phyloP scores from a whole-genome alignment of 2,329 filamentous ascomycete genomes.

The Colletotrichum lindemuthianum region DNA sequence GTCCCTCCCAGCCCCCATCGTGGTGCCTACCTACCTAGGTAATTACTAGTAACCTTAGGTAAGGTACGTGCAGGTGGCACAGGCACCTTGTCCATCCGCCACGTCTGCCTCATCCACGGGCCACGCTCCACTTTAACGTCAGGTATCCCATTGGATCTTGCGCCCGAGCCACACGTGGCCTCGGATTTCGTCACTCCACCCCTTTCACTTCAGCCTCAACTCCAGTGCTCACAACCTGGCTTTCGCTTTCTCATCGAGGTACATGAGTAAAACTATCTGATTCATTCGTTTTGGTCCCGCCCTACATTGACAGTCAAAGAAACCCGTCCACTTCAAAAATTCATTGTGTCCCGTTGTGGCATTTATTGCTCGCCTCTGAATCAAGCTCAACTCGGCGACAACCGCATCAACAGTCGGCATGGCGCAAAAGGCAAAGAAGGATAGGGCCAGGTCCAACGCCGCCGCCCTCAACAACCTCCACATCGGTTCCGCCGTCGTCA shows the following conservation, averaged over 20 bases:
- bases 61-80: neutral
- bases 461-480: constrained; percentile 84
- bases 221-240: constrained; percentile 17
- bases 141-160: constrained; percentile 19
- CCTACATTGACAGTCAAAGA: neutral
- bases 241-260: neutral
- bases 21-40: neutral
- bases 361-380: neutral
- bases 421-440: constrained; percentile 73
- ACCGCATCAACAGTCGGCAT: constrained; percentile 46
- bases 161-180: constrained; percentile 20
- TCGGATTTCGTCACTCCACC: constrained; percentile 22
- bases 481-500: constrained; percentile 76
- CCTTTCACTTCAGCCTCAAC: constrained; percentile 24
- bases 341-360: constrained; percentile 4
- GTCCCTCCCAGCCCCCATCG: constrained; percentile 20
- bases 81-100: constrained; percentile 17
- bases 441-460: constrained; percentile 80
- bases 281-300: neutral
- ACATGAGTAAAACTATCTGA: neutral
- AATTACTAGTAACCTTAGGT: neutral
- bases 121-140: constrained; percentile 3
- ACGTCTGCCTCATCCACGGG: neutral
- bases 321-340: neutral
- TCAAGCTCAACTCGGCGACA: neutral